phyloP scores from a whole-genome alignment of 2,329 filamentous ascomycete species.

The Paracoccidioides brasiliensis region DNA sequence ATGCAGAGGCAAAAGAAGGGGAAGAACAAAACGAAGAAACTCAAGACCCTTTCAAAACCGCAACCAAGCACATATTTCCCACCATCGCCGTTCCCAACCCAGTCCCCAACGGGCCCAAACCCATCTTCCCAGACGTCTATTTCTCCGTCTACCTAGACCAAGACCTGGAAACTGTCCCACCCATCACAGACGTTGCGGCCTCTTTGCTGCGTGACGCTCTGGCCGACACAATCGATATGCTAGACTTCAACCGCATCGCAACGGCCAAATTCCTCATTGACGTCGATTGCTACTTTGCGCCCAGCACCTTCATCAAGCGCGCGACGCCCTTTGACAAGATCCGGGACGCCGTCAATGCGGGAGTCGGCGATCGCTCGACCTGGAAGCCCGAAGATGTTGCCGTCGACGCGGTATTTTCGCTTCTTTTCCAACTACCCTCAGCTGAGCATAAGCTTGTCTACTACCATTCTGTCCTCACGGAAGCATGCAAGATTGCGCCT shows the following conservation, averaged over 20 bases:
- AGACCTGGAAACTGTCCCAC: constrained; percentile 78
- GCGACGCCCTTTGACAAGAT: constrained; percentile 87
- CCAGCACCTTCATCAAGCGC: constrained; percentile 82
- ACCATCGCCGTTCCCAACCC: constrained; percentile 60
- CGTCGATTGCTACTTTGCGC: constrained; percentile 85
- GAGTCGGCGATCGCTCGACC: constrained; percentile 52
- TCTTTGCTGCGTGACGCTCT: constrained; percentile 75
- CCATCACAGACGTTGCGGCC: constrained; percentile 60
- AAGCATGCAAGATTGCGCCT: constrained; percentile 89
- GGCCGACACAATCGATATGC: constrained; percentile 82
- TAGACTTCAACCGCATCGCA: constrained; percentile 82
- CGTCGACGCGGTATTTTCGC: constrained; percentile 95
- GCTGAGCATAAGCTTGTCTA: constrained; percentile 92
- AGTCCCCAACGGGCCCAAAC: constrained; percentile 58
- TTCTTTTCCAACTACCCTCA: constrained; percentile 73
- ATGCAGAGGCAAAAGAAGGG: constrained; percentile 19
- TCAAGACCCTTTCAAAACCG: constrained; percentile 46
- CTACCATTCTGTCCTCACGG: constrained; percentile 88
- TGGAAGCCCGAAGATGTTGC: constrained; percentile 98
- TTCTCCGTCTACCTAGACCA: constrained; percentile 84
- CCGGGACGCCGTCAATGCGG: constrained; percentile 36
- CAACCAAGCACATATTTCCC: constrained; percentile 65
- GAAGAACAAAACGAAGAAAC: constrained; percentile 26
- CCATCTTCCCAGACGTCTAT: constrained; percentile 84
- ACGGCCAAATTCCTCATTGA: constrained; percentile 85